Evolutionary conservation across 139 green algal genomes (phyloP), one percentile per base, ranked within the genome.

Genomic region (Nannochloris sp.): DNA sequence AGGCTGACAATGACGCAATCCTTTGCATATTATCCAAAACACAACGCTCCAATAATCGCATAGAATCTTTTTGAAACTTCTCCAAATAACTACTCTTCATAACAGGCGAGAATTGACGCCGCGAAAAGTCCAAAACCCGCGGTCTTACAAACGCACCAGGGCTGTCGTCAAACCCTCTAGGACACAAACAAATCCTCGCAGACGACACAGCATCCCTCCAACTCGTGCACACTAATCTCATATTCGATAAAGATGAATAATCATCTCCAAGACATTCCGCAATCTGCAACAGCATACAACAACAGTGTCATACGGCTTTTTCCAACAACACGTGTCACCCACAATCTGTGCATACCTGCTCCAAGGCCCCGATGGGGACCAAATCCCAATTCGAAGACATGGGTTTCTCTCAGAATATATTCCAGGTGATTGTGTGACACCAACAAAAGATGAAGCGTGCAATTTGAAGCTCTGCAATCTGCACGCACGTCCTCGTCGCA

Each of bases 301-400:
- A 40, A 40, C 1, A 40, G 33, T 12, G 33, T 40, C 33, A 2
- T 11, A 40, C 33, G 33, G 11, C 3, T 40, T 40, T 8, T 23
- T 23, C 20, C 20, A 23, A 23, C 20, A 23, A 23, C 20, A 23
- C 20, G 20, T 23, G 20, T 23, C 20, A 23, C 20, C 20, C 20
- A 36, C 30, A 40, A 0, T 40, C 46, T 53, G 33, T 23, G n/a
- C 46, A 10, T 53, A 53, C 46, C 46, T 28, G 46, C 16, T 53
- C 17, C n/a, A 53, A 53, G 16, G n/a, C 46, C n/a, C 46, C 46
- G 17, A 28, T 20, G 20, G 46, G 46, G 46, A 53, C 4, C 0
- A 9, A 53, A 53, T 53, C 46, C 46, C 46, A 53, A 53, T 53
- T 53, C 46, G 46, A 23, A 53, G 17, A 53, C 46, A 53, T 53